A percentile compares a stretch with the other conserved stretches of the same genome.
These are phyloP conservation scores for Pholiota molesta DNA, from an alignment of 768 basidiomycete species.

Conservation along the genomic window DNA sequence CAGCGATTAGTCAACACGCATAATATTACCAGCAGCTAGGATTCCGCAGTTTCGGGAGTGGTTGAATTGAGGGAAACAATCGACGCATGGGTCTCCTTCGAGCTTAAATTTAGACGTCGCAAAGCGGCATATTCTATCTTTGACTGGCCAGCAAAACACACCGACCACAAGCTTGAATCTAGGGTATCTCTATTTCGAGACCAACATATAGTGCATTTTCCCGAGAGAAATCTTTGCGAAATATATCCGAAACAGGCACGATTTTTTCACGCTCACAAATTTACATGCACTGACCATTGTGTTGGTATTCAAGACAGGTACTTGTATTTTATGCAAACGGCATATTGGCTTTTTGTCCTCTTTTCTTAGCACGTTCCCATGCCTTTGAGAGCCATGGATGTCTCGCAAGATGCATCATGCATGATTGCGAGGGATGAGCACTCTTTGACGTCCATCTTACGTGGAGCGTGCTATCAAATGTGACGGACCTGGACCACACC, in stretches of 20 bases:
- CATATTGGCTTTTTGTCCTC: constrained; percentile 1
- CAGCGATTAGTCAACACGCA: background rate
- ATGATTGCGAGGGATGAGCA: background rate
- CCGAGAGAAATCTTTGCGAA: constrained; percentile 8
- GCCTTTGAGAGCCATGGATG: constrained; percentile 10
- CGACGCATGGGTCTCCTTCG: constrained; percentile 10
- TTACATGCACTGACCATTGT: background rate
- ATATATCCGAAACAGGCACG: constrained; percentile 14
- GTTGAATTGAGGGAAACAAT: constrained; percentile 16
- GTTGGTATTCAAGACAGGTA: constrained; percentile 6
- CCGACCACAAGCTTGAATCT: constrained; percentile 4
- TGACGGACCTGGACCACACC: constrained; percentile 8
- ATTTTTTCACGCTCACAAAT: constrained; percentile 6
- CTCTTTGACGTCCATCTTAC: constrained; percentile 8
- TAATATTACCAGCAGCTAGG: constrained; percentile 1
- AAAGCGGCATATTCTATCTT: constrained; percentile 6
- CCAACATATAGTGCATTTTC: constrained; percentile 1
- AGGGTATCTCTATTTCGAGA: constrained; percentile 8
- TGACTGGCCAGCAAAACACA: constrained; percentile 5
- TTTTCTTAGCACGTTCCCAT: constrained; percentile 17
- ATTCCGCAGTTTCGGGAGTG: constrained; percentile 13
- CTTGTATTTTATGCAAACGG: background rate
- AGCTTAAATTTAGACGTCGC: constrained; percentile 3
- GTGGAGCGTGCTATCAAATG: constrained; percentile 5
- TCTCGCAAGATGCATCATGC: background rate